A percentile compares a stretch with the other conserved stretches of the same genome.
Evolutionary conservation across 768 basidiomycete genomes (phyloP).

Genomic region (Boletus pseudo-olivaceus): DNA sequence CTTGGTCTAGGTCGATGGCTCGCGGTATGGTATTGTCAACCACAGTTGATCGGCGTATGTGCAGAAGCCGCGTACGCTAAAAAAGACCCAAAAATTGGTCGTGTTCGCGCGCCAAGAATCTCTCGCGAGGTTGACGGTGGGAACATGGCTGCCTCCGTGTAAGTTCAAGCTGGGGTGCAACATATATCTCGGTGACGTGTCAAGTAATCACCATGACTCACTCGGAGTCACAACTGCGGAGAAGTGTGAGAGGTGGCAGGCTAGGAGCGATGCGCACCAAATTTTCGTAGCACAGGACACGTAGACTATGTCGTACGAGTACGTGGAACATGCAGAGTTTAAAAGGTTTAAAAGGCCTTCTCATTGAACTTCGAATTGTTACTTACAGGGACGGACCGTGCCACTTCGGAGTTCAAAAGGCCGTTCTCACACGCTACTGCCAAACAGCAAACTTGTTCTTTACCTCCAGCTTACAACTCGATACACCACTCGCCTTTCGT

Average conservation of each 20-base stretch:
- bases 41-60: not conserved
- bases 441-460: slow-evolving; percentile 35
- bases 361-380: not conserved
- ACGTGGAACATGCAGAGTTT: slow-evolving; percentile 7
- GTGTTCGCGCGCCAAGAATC: not conserved
- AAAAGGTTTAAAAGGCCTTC: not conserved
- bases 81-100: not conserved
- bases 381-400: slow-evolving; percentile 1
- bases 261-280: not conserved
- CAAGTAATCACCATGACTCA: too few relatives aligned
- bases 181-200: not conserved
- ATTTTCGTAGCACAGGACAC: slow-evolving; percentile 13
- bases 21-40: not conserved
- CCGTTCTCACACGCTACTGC: slow-evolving; percentile 29
- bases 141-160: not conserved
- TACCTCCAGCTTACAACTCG: slow-evolving; percentile 27
- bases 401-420: slow-evolving; percentile 35
- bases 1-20: not conserved
- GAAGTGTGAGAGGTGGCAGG: not conserved
- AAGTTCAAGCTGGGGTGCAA: too few relatives aligned
- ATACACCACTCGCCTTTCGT: slow-evolving; percentile 27
- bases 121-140: too few relatives aligned
- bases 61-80: not conserved
- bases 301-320: slow-evolving; percentile 11
- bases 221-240: not conserved